Evolutionary conservation across 2,329 filamentous ascomycete species (phyloP).

Genomic region (Pseudogymnoascus sp.): DNA sequence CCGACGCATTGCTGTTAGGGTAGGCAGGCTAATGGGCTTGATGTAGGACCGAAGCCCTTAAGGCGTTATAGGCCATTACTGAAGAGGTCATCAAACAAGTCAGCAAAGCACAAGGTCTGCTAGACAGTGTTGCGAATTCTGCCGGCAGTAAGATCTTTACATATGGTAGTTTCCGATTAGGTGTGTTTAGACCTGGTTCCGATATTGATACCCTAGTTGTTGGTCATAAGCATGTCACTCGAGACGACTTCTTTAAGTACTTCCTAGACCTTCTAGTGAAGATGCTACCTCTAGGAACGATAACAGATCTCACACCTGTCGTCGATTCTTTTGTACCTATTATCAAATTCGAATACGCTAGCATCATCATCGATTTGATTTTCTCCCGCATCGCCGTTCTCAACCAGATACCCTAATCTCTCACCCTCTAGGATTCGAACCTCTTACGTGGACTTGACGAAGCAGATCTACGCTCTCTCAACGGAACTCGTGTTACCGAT

Average conservation of each 20-base stretch:
- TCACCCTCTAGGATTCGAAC: constrained; percentile 73
- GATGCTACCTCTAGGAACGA: constrained; percentile 68
- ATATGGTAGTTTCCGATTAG: constrained; percentile 89
- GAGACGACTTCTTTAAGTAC: constrained; percentile 84
- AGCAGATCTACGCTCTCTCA: constrained; percentile 77
- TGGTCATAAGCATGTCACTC: constrained; percentile 77
- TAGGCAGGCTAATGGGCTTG: constrained; percentile 13
- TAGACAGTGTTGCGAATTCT: constrained; percentile 68
- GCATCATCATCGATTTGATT: constrained; percentile 92
- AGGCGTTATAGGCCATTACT: constrained; percentile 68
- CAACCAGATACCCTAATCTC: constrained; percentile 60
- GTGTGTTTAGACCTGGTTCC: constrained; percentile 88
- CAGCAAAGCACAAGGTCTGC: constrained; percentile 46
- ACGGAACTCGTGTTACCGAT: constrained; percentile 89
- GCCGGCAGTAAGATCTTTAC: constrained; percentile 91
- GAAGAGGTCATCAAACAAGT: constrained; percentile 82
- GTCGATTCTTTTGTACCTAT: constrained; percentile 90
- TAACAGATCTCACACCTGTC: constrained; percentile 77
- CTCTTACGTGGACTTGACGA: constrained; percentile 82
- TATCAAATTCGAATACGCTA: constrained; percentile 88
- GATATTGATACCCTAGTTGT: constrained; percentile 97
- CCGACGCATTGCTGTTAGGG: background rate
- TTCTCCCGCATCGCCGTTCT: constrained; percentile 66
- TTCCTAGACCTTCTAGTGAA: constrained; percentile 74
- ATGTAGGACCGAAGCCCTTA: constrained; percentile 55